Conservation (phyloP, 768 basidiomycete genomes). For the Cystofilobasidium bisporidii region DNA sequence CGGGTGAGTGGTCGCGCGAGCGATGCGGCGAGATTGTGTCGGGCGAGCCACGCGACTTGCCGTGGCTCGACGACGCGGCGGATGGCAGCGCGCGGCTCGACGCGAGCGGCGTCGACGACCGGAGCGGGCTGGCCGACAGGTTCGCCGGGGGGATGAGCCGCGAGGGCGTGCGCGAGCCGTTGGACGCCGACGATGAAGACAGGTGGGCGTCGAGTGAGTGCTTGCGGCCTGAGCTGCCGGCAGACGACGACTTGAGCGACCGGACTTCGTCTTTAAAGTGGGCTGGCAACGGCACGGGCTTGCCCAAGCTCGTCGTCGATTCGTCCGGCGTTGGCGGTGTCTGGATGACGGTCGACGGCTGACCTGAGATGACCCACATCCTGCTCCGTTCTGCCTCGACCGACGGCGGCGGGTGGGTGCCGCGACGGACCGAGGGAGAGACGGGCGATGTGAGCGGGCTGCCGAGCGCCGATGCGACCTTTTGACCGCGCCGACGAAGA, state of each 20-base stretch:
- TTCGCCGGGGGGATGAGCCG: neutral
- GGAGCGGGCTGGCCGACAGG: neutral
- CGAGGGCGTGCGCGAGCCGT: neutral
- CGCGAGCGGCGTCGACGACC: neutral
- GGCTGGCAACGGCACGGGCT: neutral
- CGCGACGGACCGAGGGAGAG: neutral
- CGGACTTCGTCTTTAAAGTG: neutral
- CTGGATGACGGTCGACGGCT: neutral
- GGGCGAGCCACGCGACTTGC: neutral
- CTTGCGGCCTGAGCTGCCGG: neutral
- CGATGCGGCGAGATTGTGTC: neutral
- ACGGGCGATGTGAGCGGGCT: constrained; percentile 11
- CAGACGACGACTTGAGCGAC: neutral
- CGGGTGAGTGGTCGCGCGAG: neutral
- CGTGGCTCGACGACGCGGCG: neutral
- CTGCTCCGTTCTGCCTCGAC: neutral
- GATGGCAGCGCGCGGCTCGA: neutral
- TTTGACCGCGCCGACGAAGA: constrained; percentile 15
- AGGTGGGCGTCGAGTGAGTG: constrained; percentile 4
- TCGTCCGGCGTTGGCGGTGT: neutral
- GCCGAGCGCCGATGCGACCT: constrained; percentile 8
- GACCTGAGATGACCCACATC: constrained; percentile 19
- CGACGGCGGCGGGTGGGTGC: neutral
- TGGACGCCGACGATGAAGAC: neutral
- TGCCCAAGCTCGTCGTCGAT: neutral